These are phyloP conservation scores for Carallia brachiata DNA, from an alignment of 345 rosid genomes.

Conservation along the genomic window DNA sequence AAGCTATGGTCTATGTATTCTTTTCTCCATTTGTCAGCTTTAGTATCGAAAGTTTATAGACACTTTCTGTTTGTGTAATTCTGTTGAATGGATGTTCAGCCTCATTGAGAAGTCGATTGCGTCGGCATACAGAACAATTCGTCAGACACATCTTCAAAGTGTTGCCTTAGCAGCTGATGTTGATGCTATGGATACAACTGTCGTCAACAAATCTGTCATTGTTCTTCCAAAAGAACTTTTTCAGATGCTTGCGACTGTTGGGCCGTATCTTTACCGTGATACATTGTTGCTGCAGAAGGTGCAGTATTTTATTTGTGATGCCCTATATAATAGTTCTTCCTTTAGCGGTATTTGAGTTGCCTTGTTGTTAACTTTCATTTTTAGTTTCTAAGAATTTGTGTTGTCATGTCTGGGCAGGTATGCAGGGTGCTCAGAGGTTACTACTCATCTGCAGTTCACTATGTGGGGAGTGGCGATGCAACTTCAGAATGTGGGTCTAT, in stretches of 20 bases:
- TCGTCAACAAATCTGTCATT: slow-evolving; percentile 34
- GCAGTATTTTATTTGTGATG: slow-evolving; percentile 8
- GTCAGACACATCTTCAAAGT: slow-evolving; percentile 54
- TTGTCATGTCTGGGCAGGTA: slow-evolving; percentile 51
- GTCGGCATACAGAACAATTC: slow-evolving; percentile 54
- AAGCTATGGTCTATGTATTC: not conserved
- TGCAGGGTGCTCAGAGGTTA: slow-evolving; percentile 86
- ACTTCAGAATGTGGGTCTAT: slow-evolving; percentile 38
- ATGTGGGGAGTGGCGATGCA: slow-evolving; percentile 42
- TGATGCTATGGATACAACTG: slow-evolving; percentile 44
- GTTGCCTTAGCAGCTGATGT: slow-evolving; percentile 36
- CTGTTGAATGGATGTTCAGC: slow-evolving; percentile 42
- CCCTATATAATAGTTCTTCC: not conserved
- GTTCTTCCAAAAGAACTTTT: slow-evolving; percentile 85
- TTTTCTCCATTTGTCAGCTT: not conserved
- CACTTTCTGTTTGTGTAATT: not conserved
- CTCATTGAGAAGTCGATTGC: slow-evolving; percentile 72
- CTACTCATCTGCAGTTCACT: slow-evolving; percentile 72
- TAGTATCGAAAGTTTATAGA: not conserved
- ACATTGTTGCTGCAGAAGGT: slow-evolving; percentile 94
- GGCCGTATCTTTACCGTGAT: slow-evolving; percentile 88
- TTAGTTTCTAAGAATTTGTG: slow-evolving; percentile 7
- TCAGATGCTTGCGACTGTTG: slow-evolving; percentile 87
- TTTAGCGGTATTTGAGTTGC: not conserved
- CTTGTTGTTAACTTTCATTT: too few species aligned